phyloP scores from a whole-genome alignment of 2,329 filamentous ascomycete genomes.

The Aureobasidium vineae region DNA sequence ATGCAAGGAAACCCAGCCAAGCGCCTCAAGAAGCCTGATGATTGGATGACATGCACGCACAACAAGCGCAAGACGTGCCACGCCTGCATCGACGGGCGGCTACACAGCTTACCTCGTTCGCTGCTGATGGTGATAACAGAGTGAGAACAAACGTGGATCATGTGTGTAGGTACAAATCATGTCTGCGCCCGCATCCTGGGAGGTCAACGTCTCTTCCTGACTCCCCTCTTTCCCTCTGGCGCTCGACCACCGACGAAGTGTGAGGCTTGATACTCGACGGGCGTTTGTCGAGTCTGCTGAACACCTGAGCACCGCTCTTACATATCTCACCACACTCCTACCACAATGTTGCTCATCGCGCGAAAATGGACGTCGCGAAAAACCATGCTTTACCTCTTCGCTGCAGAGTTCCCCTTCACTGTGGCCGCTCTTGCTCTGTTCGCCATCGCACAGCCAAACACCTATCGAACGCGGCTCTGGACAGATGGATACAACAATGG shows the following conservation, averaged over 20 bases:
- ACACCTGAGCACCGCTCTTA: not conserved
- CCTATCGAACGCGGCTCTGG: slow-evolving; percentile 72
- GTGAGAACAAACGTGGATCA: not conserved
- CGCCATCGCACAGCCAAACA: slow-evolving; percentile 69
- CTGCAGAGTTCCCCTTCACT: slow-evolving; percentile 63
- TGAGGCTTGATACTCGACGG: not conserved
- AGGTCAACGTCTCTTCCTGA: not conserved
- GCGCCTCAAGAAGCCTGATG: slow-evolving; percentile 1
- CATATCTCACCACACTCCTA: not conserved
- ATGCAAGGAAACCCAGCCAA: slow-evolving; percentile 21
- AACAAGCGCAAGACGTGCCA: slow-evolving; percentile 18
- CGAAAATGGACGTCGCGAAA: slow-evolving; percentile 55
- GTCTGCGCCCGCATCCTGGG: slow-evolving; percentile 7
- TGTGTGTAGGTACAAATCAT: slow-evolving; percentile 19
- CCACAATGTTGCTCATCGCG: slow-evolving; percentile 41
- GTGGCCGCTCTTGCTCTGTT: slow-evolving; percentile 68
- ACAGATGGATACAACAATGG: slow-evolving; percentile 66
- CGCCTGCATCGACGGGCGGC: slow-evolving; percentile 6
- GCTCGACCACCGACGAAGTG: not conserved
- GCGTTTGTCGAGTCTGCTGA: not conserved
- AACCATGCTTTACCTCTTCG: slow-evolving; percentile 57
- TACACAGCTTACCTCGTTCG: slow-evolving; percentile 25
- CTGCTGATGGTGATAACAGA: slow-evolving; percentile 4
- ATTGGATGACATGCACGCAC: slow-evolving; percentile 18
- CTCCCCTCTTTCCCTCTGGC: not conserved